Evolutionary conservation across 441 rosid species (phyloP).

Genomic region (Pelargonium citronellum): DNA sequence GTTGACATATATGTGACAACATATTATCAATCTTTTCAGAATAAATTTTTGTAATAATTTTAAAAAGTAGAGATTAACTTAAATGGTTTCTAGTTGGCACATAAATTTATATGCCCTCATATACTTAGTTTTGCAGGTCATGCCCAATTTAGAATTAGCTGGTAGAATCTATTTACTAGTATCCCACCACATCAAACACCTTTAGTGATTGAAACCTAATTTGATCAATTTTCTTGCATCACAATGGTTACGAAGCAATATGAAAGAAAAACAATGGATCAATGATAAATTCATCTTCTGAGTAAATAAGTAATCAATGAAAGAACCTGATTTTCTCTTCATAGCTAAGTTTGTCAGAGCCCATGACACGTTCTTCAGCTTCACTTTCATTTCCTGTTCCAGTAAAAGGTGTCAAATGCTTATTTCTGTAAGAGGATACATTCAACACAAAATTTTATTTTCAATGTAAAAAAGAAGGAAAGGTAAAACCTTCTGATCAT

Average conservation of each 20-base stretch:
- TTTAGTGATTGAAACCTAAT: not conserved
- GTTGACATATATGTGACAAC: not conserved
- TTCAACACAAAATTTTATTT: not conserved
- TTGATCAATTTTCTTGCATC: not conserved
- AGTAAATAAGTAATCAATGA: slow-evolving; percentile 12
- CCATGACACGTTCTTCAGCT: slow-evolving; percentile 81
- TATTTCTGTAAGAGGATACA: not conserved
- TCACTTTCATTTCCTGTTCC: slow-evolving; percentile 56
- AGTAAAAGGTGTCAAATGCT: slow-evolving; percentile 24
- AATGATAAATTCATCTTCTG: not conserved
- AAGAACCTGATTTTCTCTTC: slow-evolving; percentile 67
- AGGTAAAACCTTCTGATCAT: slow-evolving; percentile 37
- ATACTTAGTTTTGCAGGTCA: slow-evolving; percentile 2
- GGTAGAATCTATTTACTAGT: not conserved
- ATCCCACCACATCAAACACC: not conserved
- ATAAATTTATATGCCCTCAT: not conserved
- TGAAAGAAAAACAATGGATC: not conserved
- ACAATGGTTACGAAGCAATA: not conserved
- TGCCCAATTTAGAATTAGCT: not conserved
- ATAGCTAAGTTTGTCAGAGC: slow-evolving; percentile 69
- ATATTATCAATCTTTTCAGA: slow-evolving; percentile 1
- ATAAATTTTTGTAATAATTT: not conserved
- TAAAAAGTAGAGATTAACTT: not conserved
- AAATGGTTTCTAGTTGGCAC: not conserved
- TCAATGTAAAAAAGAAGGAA: slow-evolving; percentile 12